Base-by-base conservation (phyloP, 805 yeast species). In the Kazachstania martiniae region DNA sequence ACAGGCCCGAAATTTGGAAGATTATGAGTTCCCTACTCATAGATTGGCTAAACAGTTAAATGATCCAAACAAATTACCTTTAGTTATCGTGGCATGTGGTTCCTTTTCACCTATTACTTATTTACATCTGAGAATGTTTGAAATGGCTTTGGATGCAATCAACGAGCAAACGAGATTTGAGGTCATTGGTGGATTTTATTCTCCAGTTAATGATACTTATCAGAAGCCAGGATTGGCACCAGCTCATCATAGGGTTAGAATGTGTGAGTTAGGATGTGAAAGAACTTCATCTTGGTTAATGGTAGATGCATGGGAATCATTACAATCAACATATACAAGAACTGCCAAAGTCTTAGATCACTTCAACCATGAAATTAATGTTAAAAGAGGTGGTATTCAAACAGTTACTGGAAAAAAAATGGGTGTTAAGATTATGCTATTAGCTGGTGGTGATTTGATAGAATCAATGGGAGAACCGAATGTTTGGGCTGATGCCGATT, bases 381-480 rank as follows among this genome's bases (percentile, higher is more conserved):
- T 86, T 38, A 83, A 81, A 52, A 65, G 94, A 36, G 87, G 93
- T 14, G 98, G 98, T 12, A 75, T 91, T 12, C 49, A 58, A 40
- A 73, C 74, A 8, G 63, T 67, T 5, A 62, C 66, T 27, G 82
- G 83, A 8, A 70, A 72, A 18, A 62, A 63, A 38, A 68, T 85
- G 35, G 95, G 95, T 16, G 95, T 82, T 33, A 89, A 89, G 55
- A 79, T 91, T 48, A 89, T 91, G 97, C 68, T 91, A 34, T 64
- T 91, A 25, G 98, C 98, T 0, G 98, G 98, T 32, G 98, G 98
- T 27, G 98, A 91, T 59, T 69, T 91, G 45, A 91, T 91, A 33
- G 98, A 91, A 57, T 78, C 93, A 27, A 91, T 91, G 97, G 98
- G 98, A n/a, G 98, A 91, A 59, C 97, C 98, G 15, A 91, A 89